Conservation (phyloP, 768 basidiomycete genomes). For the Steccherinum ochraceum region DNA sequence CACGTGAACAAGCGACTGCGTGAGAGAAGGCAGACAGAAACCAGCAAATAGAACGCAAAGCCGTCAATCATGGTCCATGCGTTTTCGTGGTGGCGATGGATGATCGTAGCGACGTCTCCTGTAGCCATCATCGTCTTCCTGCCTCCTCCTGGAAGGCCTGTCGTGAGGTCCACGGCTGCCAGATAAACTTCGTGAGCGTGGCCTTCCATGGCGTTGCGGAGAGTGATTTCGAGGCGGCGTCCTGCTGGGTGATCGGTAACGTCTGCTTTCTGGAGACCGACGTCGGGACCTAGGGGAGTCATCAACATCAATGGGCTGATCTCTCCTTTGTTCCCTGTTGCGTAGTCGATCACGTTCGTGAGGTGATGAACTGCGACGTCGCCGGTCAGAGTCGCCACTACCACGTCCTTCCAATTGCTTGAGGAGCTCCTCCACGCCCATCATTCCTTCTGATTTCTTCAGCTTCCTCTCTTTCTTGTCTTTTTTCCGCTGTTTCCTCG, state of each 20-base stretch:
- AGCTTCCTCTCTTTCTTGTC: slow-evolving; percentile 56
- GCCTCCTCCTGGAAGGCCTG: neutral
- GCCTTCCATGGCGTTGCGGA: neutral
- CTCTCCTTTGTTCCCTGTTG: neutral
- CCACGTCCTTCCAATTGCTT: slow-evolving; percentile 37
- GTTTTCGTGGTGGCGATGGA: neutral
- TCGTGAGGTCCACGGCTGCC: neutral
- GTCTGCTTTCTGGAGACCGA: neutral
- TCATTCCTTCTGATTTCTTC: slow-evolving; percentile 54
- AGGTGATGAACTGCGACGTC: neutral
- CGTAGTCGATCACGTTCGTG: neutral
- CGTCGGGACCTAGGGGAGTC: neutral
- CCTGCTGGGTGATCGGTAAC: neutral
- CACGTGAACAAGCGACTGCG: neutral
- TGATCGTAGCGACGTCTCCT: neutral
- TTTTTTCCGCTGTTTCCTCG: slow-evolving; percentile 67
- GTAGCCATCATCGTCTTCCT: neutral
- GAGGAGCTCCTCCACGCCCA: slow-evolving; percentile 63
- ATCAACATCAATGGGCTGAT: neutral
- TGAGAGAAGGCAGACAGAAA: neutral
- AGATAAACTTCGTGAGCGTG: neutral
- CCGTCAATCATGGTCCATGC: neutral
- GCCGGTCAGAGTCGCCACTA: neutral
- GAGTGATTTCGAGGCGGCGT: neutral
- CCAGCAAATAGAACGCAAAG: neutral